Conservation (phyloP, 371 early-diverging fungal genomes). For the Vairimorpha necatrix region DNA sequence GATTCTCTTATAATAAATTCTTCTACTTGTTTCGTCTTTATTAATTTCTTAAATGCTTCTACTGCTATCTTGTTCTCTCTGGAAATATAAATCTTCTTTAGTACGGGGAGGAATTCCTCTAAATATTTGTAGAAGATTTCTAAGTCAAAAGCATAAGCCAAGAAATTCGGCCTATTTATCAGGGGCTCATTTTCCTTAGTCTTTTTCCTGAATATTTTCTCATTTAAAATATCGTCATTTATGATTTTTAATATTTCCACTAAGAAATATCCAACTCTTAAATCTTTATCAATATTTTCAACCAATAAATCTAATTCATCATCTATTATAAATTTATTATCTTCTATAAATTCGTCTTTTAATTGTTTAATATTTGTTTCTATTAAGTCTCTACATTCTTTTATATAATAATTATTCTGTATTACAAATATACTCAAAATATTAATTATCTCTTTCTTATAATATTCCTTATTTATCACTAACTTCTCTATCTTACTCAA, state of each 20-base stretch:
- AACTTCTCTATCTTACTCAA: slow-evolving; percentile 1
- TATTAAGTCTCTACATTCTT: slow-evolving; percentile 13
- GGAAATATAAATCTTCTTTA: slow-evolving; percentile 32
- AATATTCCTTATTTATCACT: neutral
- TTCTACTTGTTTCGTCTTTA: neutral
- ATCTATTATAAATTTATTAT: no score
- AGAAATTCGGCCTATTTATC: neutral
- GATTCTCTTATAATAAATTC: neutral
- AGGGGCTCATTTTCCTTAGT: neutral
- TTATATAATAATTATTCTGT: slow-evolving; percentile 23
- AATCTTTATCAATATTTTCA: neutral
- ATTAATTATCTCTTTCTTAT: slow-evolving; percentile 15
- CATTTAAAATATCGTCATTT: neutral
- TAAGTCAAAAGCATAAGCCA: slow-evolving; percentile 44
- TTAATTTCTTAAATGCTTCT: slow-evolving; percentile 24
- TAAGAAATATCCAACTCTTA: slow-evolving; percentile 29
- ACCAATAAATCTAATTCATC: slow-evolving; percentile 12
- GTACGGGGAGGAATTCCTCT: slow-evolving; percentile 8
- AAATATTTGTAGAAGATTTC: slow-evolving; percentile 28
- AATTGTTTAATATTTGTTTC: neutral
- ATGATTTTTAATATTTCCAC: slow-evolving; percentile 35
- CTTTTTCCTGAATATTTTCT: neutral
- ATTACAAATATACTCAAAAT: slow-evolving; percentile 14
- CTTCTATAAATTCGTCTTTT: neutral
- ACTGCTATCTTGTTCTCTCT: slow-evolving; percentile 11